Evolutionary conservation across 2,329 filamentous ascomycete genomes (phyloP).

Genomic region (Verticillium dahliae): DNA sequence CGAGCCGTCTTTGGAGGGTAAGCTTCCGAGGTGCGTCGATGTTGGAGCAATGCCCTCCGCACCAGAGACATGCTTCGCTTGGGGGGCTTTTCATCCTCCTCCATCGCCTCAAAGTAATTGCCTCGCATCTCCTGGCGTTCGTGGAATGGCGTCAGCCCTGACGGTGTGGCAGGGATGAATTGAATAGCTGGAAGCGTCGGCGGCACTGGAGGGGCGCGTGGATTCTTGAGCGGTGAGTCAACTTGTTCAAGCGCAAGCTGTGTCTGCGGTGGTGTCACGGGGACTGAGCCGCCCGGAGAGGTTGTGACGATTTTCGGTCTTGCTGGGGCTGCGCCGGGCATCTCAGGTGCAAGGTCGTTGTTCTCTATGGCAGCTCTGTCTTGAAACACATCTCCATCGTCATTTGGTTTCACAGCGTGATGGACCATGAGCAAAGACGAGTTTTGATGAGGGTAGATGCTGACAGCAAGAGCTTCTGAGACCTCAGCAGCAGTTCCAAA

Average conservation of each 20-base stretch:
- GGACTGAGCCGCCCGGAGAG: slow-evolving; percentile 29
- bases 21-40: slow-evolving; percentile 36
- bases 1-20: slow-evolving; percentile 31
- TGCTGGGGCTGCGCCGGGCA: slow-evolving; percentile 25
- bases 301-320: slow-evolving; percentile 31
- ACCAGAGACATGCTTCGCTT: slow-evolving; percentile 43
- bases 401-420: slow-evolving; percentile 44
- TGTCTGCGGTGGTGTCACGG: slow-evolving; percentile 47
- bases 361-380: slow-evolving; percentile 16
- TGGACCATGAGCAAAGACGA: slow-evolving; percentile 56
- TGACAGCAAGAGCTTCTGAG: slow-evolving; percentile 56
- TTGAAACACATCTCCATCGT: slow-evolving; percentile 30
- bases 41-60: slow-evolving; percentile 44
- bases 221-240: slow-evolving; percentile 57
- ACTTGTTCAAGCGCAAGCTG: slow-evolving; percentile 43
- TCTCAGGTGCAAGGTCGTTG: slow-evolving; percentile 23
- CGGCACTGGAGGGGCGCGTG: slow-evolving; percentile 47
- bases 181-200: slow-evolving; percentile 35
- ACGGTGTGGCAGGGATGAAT: slow-evolving; percentile 58
- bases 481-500: slow-evolving; percentile 52
- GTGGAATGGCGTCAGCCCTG: slow-evolving; percentile 47
- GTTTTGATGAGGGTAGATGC: slow-evolving; percentile 58
- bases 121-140: slow-evolving; percentile 47
- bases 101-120: slow-evolving; percentile 43
- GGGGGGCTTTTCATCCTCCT: slow-evolving; percentile 32